Conservation (phyloP, 2,329 filamentous ascomycete species). For the Aspergillus fructus region DNA sequence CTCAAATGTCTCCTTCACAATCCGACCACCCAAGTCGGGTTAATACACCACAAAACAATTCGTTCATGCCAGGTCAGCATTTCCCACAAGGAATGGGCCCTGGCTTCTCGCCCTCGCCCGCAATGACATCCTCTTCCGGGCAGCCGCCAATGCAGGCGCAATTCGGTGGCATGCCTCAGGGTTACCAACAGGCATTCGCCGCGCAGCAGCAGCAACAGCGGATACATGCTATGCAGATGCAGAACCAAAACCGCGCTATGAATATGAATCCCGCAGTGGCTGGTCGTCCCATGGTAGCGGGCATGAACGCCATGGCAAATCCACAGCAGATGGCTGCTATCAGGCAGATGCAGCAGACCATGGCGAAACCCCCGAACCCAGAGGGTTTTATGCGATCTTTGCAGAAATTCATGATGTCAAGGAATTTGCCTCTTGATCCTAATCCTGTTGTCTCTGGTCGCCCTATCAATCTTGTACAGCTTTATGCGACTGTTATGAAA, state of each 20-base stretch:
- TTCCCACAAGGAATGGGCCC: conserved; percentile 41
- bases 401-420: conserved; percentile 71
- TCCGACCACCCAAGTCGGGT: conserved; percentile 68
- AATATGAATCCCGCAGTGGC: conserved; percentile 41
- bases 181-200: conserved; percentile 61
- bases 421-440: conserved; percentile 70
- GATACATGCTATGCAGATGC: conserved; percentile 79
- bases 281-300: conserved; percentile 33
- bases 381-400: conserved; percentile 76
- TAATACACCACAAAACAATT: conserved; percentile 69
- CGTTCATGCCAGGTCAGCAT: conserved; percentile 58
- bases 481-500: conserved; percentile 77
- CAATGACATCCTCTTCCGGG: conserved; percentile 41
- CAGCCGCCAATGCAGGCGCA: conserved; percentile 44
- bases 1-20: conserved; percentile 72
- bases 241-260: conserved; percentile 70
- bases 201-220: conserved; percentile 63
- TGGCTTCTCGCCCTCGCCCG: conserved; percentile 42
- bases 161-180: conserved; percentile 53
- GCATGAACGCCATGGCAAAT: conserved; percentile 41
- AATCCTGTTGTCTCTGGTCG: conserved; percentile 73
- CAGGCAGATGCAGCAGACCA: conserved; percentile 50
- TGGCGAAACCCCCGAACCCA: conserved; percentile 46
- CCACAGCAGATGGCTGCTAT: conserved; percentile 45
- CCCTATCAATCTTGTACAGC: conserved; percentile 68